Evolutionary conservation across 768 basidiomycete genomes (phyloP), one percentile per base, ranked within the genome.

Genomic region (Lactarius vividus): DNA sequence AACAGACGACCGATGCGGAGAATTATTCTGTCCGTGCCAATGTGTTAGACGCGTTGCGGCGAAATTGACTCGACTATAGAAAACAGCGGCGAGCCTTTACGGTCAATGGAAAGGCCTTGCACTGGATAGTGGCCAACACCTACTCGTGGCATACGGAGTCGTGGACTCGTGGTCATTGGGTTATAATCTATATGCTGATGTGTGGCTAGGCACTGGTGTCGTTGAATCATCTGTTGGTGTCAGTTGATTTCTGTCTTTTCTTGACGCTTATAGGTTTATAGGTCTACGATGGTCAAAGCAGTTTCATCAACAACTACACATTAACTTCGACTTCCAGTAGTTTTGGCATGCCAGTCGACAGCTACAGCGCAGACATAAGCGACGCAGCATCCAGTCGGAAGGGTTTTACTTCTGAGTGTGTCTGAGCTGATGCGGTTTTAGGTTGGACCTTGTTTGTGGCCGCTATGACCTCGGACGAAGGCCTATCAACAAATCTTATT

Each of bases 151-250:
- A 57, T 42, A 63, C 59, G 29, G 67, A 16, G 26, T 60, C 39
- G 1, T 53, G 16, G 53, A 20, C 55, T 83, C 81, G 65, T 87
- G 85, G 86, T 83, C 84, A 4, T 70, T 87, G 31, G 75, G 83
- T 13, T 88, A 89, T 75, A 88, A 88, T 75, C 71, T 89, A 58
- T 87, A 80, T 63, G 84, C 81, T 10, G 87, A 88, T 72, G 83
- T 80, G 71, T 75, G 88, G 46, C 74, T 88, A 55, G 80, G 80
- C 40, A 78, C 83, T 26, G 79, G 82, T 56, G 72, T 88, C 20
- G 84, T 88, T 75, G 69, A 66, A 11, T 54, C 56, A 63, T 54
- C 63, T 31, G 67, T 64, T 8, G 8, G 71, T 69, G 29, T 65
- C 39, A 5, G 16, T 33, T 29, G 35, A 26, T 35, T 23, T 28